Base-by-base conservation (phyloP, 1,139 yeast species). In the Lodderomyces margitis region DNA sequence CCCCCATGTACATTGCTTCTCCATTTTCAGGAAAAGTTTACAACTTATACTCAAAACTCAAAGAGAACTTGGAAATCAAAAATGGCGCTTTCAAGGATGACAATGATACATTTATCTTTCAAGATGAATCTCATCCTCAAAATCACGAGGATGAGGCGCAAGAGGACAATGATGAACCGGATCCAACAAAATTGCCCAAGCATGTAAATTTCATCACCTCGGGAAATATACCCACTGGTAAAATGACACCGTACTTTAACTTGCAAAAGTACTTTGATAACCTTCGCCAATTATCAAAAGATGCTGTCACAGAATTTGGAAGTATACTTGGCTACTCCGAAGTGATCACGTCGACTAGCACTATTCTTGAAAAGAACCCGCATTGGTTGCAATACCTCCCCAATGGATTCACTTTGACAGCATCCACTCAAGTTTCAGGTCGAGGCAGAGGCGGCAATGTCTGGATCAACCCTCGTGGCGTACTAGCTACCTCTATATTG, bases 401-500 rank as follows among this genome's bases (percentile, higher is more conserved):
- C 1, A 73, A 80, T 34, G 96, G 96, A 0, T 71, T 82, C 37
- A 69, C 84, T 0, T 67, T 81, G n/a, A 75, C 84, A 3, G 95
- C 94, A 1, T 81, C 92, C 1, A 78, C 86, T 2, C 99, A 94
- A 59, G 82, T 87, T 1, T 78, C 89, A 0, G 99, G 98, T 1
- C 73, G 94, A 40, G 99, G 99, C 1, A 78, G 99, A 46, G 95
- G 97, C 5, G 95, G 94, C 2, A 94, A 94, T 53, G 83, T 83
- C 1, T 94, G 98, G 98, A 83, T 94, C 20, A 91, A 88, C 51
- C 98, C 98, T 1, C 75, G 78, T 28, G 99, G 99, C 6, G 95
- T 89, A 0, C 66, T 89, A 61, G 96, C 98, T 0, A 78, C 82
- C 24, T 87, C 97, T 0, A 75, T 81, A 1, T 75, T 88, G 5